Evolutionary conservation across 768 basidiomycete genomes (phyloP), one percentile per base, ranked within the genome.

Genomic region (Galerina sulciceps): DNA sequence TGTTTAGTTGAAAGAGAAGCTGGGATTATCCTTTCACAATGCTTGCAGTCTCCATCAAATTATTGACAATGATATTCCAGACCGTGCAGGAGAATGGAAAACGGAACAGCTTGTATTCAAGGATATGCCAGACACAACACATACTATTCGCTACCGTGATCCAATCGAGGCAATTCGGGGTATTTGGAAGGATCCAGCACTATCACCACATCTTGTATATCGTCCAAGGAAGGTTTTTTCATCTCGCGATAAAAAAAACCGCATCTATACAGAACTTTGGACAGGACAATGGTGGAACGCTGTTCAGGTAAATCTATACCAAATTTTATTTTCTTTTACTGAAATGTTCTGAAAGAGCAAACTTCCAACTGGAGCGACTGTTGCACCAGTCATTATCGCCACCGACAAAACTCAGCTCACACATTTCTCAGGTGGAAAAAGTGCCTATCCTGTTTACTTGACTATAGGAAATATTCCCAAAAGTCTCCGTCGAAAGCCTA

Each of bases 381-480:
- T 78, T 2, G 69, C 70, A 0, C 78, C 77, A 0, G 49, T 81
- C 0, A 76, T 81, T 10, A 57, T 82, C 1, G 67, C 77, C 0
- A 79, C 67, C 2, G 61, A 63, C 36, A 63, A 63, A 77, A 78
- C 57, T 73, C 76, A 34, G 47, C 64, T 55, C 60, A 81, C n/a
- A 62, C 71, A 14, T 56, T 76, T 79, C 49, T 60, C 68, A 5
- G 72, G 77, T 0, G 69, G 75, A 52, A 77, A 79, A 60, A 44
- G 61, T n/a, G 76, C 76, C 4, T 81, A 75, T 59, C 79, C 79
- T 2, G 73, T 82, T 0, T 82, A 82, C 61, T 55, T 81, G 0
- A 76, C 78, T 1, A 67, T 80, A 34, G 80, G 77, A 0, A 79
- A 80, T 36, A 68, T 80, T 11, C 61, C 67, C 0, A 78, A 77